Evolutionary conservation across 2,329 filamentous ascomycete genomes (phyloP), one percentile per base, ranked within the genome.

Genomic region (Raffaelea deltoideospora): DNA sequence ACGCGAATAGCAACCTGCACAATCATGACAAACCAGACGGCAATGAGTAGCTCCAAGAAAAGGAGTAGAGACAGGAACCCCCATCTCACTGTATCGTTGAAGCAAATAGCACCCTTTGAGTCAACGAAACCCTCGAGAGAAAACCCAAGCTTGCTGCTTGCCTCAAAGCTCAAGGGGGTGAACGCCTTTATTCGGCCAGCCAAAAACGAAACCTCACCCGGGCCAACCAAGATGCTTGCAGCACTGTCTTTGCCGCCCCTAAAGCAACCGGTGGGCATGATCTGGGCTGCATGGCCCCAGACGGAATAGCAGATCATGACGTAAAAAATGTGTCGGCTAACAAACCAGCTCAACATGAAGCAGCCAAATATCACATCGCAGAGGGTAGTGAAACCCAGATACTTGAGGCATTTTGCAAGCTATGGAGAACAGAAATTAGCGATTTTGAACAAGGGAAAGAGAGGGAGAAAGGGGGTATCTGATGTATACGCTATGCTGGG

Each of bases 401-500:
- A 98, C 56, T 94, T 95, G 47, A 96, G 72, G 50, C 87, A 83
- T 59, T 98, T 98, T 47, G 90, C 90, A 22, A 76, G 63, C 85
- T 92, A 42, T 10, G 18, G 34, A n/a, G 6, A 3, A 15, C 1
- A 26, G 30, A 7, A 26, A 41, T 50, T 37, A 48, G 44, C 21
- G 9, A 15, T 17, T 21, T 31, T 26, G 34, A 32, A 10, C 13
- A 31, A 15, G 15, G 17, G 24, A 8, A 31, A 30, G 20, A 41
- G 26, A 40, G 37, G 37, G 15, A 20, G 3, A 4, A 14, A 35
- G 18, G 17, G n/a, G 22, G 10, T 26, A 24, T 21, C 20, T 24
- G 17, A 38, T n/a, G n/a, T n/a, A n/a, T n/a, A n/a, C n/a, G n/a
- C n/a, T n/a, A n/a, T n/a, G n/a, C n/a, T n/a, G n/a, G n/a, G n/a